Percentiles rank a stretch among this genome's conserved stretches.
Conservation (phyloP, 2,329 filamentous ascomycete species). For the Chaetomium sp. region DNA sequence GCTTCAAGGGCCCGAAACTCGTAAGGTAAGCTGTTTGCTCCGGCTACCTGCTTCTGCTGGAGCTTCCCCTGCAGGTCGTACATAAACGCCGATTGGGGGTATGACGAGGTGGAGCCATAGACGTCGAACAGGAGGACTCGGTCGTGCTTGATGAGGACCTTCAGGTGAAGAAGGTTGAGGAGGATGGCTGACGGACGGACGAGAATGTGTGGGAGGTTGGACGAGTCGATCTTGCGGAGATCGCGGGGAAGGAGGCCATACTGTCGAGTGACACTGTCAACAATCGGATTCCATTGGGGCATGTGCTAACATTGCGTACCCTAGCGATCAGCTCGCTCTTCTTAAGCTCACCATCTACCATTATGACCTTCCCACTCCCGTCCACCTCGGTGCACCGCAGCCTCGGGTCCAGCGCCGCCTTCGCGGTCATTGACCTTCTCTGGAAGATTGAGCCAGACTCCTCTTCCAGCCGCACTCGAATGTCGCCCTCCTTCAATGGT, state of each 20-base stretch:
- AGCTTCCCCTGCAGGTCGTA: constrained; percentile 94
- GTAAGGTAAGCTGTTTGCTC: constrained; percentile 75
- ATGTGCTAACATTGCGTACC: constrained; percentile 26
- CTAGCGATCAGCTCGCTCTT: constrained; percentile 97
- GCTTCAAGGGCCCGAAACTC: constrained; percentile 96
- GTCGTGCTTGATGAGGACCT: constrained; percentile 92
- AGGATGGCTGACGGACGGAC: constrained; percentile 91
- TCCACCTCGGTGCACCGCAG: constrained; percentile 95
- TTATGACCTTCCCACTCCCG: constrained; percentile 84
- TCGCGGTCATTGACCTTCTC: constrained; percentile 69
- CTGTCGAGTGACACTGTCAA: constrained; percentile 47
- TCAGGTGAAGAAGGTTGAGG: constrained; percentile 93
- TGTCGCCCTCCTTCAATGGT: constrained; percentile 31
- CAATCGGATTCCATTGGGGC: neutral
- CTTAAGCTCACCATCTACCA: constrained; percentile 88
- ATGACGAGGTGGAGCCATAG: constrained; percentile 74
- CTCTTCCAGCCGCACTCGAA: constrained; percentile 53
- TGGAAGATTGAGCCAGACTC: constrained; percentile 60
- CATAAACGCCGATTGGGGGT: constrained; percentile 96
- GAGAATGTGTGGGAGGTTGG: constrained; percentile 90
- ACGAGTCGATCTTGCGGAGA: constrained; percentile 96
- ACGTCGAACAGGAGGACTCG: constrained; percentile 92
- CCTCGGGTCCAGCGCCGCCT: constrained; percentile 80
- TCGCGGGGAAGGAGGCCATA: constrained; percentile 93
- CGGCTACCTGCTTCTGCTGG: constrained; percentile 69